Conservation (phyloP, 2,329 filamentous ascomycete genomes). For the Fusarium temperatum region DNA sequence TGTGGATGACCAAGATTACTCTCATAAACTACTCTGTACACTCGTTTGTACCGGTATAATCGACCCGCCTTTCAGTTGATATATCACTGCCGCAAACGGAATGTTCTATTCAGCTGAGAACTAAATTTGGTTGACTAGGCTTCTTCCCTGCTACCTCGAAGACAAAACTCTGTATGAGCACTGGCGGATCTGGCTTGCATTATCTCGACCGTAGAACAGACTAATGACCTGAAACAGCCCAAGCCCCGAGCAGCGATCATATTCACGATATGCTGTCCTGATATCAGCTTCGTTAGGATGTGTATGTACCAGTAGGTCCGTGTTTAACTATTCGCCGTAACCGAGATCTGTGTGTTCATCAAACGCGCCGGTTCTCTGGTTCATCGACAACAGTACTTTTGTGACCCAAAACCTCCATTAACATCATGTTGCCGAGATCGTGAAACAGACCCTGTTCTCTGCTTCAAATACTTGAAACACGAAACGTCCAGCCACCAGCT, state of each 20-base stretch:
- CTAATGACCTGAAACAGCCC: constrained; percentile 37
- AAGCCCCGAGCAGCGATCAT: constrained; percentile 22
- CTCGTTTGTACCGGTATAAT: background rate
- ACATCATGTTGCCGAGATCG: constrained; percentile 35
- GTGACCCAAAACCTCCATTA: background rate
- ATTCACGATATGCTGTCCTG: constrained; percentile 13
- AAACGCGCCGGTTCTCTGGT: background rate
- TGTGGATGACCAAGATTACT: background rate
- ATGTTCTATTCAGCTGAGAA: constrained; percentile 5
- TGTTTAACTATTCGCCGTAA: constrained; percentile 14
- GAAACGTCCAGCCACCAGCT: constrained; percentile 26
- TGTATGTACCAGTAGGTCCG: constrained; percentile 5
- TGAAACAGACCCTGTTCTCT: constrained; percentile 25
- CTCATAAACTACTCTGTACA: background rate
- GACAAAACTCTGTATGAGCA: constrained; percentile 10
- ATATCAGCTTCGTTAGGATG: constrained; percentile 10
- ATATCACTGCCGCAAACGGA: background rate
- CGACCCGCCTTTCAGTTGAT: constrained; percentile 2
- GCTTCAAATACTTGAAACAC: constrained; percentile 40
- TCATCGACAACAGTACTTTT: background rate
- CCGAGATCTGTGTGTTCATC: constrained; percentile 6
- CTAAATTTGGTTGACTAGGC: background rate
- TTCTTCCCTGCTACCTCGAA: background rate
- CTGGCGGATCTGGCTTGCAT: constrained; percentile 25
- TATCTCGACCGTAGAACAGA: constrained; percentile 21